These are phyloP conservation scores for Exserohilum rostratum DNA, from an alignment of 2,329 filamentous ascomycete genomes.

Conservation along the genomic window DNA sequence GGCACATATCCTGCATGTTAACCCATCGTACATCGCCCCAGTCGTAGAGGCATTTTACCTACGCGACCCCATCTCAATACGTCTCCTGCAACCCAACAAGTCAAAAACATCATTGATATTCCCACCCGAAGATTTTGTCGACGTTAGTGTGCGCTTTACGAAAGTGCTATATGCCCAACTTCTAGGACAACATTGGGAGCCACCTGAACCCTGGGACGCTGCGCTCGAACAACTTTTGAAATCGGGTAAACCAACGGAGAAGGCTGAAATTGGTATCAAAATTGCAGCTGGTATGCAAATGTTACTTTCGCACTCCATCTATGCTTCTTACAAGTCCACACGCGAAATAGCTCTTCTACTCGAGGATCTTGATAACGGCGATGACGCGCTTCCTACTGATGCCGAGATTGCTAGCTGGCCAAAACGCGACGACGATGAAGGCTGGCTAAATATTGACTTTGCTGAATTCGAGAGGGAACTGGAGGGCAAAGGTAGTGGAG, in stretches of 20 bases:
- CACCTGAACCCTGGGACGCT: constrained; percentile 63
- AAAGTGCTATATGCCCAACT: constrained; percentile 90
- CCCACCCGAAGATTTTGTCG: constrained; percentile 78
- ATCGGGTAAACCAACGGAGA: constrained; percentile 44
- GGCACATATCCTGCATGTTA: constrained; percentile 76
- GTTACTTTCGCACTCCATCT: constrained; percentile 70
- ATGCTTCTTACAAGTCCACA: constrained; percentile 70
- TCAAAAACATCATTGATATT: constrained; percentile 64
- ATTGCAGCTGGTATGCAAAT: constrained; percentile 90
- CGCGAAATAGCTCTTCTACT: constrained; percentile 79
- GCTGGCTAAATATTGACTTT: constrained; percentile 92
- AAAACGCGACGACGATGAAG: constrained; percentile 77
- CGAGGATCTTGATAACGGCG: constrained; percentile 75
- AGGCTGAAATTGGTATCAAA: constrained; percentile 81
- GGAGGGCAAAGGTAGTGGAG: constrained; percentile 51
- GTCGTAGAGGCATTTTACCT: constrained; percentile 93
- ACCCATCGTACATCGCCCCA: constrained; percentile 77
- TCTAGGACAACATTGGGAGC: constrained; percentile 78
- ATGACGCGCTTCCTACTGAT: constrained; percentile 72
- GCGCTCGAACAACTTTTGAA: constrained; percentile 44
- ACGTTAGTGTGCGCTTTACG: constrained; percentile 80
- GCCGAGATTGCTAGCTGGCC: constrained; percentile 76
- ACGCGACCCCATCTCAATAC: constrained; percentile 78
- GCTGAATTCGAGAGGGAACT: constrained; percentile 86
- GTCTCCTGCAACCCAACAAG: constrained; percentile 64